Base-by-base conservation (phyloP, 2,329 filamentous ascomycete genomes). In the Fusarium globosum region DNA sequence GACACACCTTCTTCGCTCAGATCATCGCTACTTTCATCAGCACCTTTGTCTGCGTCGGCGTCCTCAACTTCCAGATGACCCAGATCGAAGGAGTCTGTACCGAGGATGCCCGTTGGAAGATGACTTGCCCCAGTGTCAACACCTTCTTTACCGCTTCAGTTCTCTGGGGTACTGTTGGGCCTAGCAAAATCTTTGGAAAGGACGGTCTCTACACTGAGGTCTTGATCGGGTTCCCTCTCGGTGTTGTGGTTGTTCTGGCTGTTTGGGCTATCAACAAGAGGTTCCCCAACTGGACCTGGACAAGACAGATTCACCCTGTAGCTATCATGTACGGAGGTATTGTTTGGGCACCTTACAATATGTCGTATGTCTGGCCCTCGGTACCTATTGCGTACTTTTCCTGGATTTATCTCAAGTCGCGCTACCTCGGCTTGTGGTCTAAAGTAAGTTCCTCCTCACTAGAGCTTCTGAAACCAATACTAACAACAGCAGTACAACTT, bases 1-100 rank as follows among this genome's bases (percentile, higher is more conserved):
- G 87, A 16, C 85, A 89, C 36, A 88, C 89, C 7, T 91, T 91
- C 73, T 80, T 83, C 28, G 88, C 88, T 2, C 89, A 91, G 79
- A 88, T 91, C 76, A 81, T 87, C 15, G 88, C 88, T 39, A 91
- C 88, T 6, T 81, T 90, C 26, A 80, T 88, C 26, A 87, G 86
- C 53, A 88, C 85, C 3, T 81, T 89, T 51, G 84, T 88, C 46
- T 86, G 85, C 69, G 84, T 85, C 7, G 86, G 84, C 20, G 84
- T 88, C 2, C 78, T 86, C 57, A 85, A 85, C 69, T 86, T 85
- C 76, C 86, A 88, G 76, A 83, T 88, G 80, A 83, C 82, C 46
- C 78, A 83, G 68, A 88, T 89, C 52, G 76, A 82, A 1, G 80
- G 81, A n/a, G 83, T 89, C 13, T 89, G 88, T 78, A 86, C 85